A percentile compares a stretch with the other conserved stretches of the same genome.
phyloP scores from a whole-genome alignment of 257 asterid species.

The Nicotiana undulata region DNA sequence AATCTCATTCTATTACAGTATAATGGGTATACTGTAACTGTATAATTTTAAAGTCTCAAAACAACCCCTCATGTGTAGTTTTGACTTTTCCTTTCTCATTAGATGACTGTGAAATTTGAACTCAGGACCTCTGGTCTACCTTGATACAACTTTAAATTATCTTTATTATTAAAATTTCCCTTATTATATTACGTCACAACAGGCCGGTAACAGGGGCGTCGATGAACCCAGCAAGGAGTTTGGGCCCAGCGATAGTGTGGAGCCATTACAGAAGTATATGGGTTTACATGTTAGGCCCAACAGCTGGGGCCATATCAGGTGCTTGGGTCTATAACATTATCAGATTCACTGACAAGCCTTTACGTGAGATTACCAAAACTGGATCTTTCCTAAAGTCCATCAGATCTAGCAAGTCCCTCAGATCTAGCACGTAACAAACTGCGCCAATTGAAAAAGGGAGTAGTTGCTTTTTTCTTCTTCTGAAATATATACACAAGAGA shows the following conservation, averaged over 20 bases:
- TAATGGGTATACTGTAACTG: too few species aligned
- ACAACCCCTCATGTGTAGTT: too few species aligned
- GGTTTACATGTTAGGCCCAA: conserved; percentile 36
- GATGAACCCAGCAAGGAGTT: conserved; percentile 45
- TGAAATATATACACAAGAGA: not conserved
- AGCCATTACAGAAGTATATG: conserved; percentile 22
- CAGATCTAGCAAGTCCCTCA: not conserved
- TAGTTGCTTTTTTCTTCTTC: not conserved
- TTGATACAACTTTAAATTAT: too few species aligned
- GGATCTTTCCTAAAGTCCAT: conserved; percentile 9
- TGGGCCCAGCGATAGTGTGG: conserved; percentile 40
- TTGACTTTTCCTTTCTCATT: too few species aligned
- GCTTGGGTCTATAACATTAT: conserved; percentile 29
- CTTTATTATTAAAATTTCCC: rapidly evolving
- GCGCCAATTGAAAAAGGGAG: not conserved
- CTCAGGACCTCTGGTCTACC: too few species aligned
- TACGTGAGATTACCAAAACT: conserved; percentile 11
- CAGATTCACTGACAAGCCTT: conserved; percentile 14
- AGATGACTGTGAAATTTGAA: too few species aligned
- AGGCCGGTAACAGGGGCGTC: conserved; percentile 44
- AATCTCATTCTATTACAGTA: too few species aligned
- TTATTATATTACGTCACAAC: not conserved
- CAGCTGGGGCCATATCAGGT: conserved; percentile 28
- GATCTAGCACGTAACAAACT: conserved; percentile 3
- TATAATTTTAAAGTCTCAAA: too few species aligned